These are phyloP conservation scores for Medicago truncatula DNA, from an alignment of 306 rosid species.

Conservation along the genomic window DNA sequence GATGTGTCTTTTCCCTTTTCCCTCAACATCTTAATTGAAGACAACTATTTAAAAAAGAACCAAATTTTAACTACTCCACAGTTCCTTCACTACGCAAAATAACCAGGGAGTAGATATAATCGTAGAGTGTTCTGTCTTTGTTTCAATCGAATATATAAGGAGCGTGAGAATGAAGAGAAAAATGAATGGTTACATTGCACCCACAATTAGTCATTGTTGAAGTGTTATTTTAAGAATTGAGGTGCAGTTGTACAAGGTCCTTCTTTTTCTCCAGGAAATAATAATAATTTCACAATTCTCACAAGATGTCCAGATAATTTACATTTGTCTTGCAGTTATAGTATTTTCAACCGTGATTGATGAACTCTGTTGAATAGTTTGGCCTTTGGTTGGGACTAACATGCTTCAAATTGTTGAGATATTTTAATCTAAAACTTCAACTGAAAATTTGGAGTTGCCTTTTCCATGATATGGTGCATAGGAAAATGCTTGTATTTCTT, in stretches of 20 bases:
- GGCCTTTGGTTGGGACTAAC: conserved; percentile 19
- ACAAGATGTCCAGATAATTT: conserved; percentile 3
- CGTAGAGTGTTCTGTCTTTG: too few relatives aligned
- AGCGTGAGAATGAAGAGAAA: too few relatives aligned
- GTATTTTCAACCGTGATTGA: conserved; percentile 27
- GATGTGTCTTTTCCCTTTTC: conserved; percentile 7
- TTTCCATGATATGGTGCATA: conserved; percentile 22
- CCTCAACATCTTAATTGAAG: too few relatives aligned
- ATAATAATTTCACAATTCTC: conserved; percentile 20
- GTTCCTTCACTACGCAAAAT: too few relatives aligned
- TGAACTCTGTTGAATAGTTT: conserved; percentile 24
- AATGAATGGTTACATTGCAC: not conserved
- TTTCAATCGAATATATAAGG: too few relatives aligned
- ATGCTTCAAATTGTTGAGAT: conserved; percentile 19
- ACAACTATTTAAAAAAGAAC: too few relatives aligned
- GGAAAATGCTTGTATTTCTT: conserved; percentile 9
- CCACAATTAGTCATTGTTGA: conserved; percentile 10
- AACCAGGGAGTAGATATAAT: too few relatives aligned
- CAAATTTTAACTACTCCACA: too few relatives aligned
- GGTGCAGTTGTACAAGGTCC: conserved; percentile 1
- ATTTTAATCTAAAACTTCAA: too few relatives aligned
- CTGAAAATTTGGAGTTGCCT: too few relatives aligned
- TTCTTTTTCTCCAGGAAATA: not conserved
- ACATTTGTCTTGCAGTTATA: not conserved
- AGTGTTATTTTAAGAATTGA: conserved; percentile 9